phyloP scores from a whole-genome alignment of 1,139 yeast genomes.

The Williopsis jadinii region DNA sequence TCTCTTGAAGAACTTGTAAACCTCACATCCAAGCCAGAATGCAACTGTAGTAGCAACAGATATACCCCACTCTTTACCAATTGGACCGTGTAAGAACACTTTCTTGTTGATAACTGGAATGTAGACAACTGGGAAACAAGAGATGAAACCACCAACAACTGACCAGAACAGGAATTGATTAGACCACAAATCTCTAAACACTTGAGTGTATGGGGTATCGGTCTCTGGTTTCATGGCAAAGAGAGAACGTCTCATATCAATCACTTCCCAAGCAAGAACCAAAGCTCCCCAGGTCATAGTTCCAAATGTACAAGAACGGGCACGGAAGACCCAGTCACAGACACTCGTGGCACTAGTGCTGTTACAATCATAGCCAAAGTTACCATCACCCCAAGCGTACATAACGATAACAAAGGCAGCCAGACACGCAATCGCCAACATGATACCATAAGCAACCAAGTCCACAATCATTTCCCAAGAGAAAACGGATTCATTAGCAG shows the following conservation, averaged over 20 bases:
- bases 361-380: conserved; percentile 65
- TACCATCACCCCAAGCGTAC: conserved; percentile 60
- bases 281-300: conserved; percentile 90
- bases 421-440: conserved; percentile 71
- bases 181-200: conserved; percentile 58
- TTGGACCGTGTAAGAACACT: conserved; percentile 71
- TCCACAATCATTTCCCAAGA: conserved; percentile 67
- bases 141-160: conserved; percentile 58
- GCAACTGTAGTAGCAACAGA: conserved; percentile 57
- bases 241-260: conserved; percentile 68
- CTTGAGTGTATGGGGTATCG: conserved; percentile 47
- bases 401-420: conserved; percentile 59
- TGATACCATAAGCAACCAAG: conserved; percentile 66
- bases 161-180: conserved; percentile 86
- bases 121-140: conserved; percentile 79
- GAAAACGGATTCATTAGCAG: conserved; percentile 51
- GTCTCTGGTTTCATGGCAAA: conserved; percentile 71
- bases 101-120: conserved; percentile 79
- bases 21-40: conserved; percentile 56
- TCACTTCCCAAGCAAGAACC: conserved; percentile 84
- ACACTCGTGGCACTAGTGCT: conserved; percentile 29
- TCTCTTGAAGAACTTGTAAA: conserved; percentile 65
- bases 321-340: conserved; percentile 66
- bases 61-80: conserved; percentile 81
- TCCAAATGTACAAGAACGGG: conserved; percentile 77